Evolutionary conservation across 176 grass and related monocot genomes (phyloP).

Genomic region (Pontederia paniculata): DNA sequence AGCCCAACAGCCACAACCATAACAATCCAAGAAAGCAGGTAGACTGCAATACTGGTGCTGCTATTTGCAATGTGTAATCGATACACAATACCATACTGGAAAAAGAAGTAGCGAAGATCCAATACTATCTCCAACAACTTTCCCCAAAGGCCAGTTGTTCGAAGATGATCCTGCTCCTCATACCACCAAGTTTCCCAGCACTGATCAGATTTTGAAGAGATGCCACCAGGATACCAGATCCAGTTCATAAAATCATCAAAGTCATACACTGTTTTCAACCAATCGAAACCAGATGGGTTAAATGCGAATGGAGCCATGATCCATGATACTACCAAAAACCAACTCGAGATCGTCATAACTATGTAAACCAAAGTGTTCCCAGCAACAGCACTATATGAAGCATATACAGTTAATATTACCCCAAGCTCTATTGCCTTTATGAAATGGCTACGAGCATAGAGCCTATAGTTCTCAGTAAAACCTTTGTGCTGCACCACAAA

Average conservation of each 20-base stretch:
- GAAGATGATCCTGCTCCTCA: constrained; percentile 92
- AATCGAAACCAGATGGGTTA: constrained; percentile 97
- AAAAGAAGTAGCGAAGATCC: constrained; percentile 92
- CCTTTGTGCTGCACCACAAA: constrained; percentile 95
- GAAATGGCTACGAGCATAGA: constrained; percentile 91
- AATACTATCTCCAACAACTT: constrained; percentile 87
- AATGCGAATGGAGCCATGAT: constrained; percentile 98
- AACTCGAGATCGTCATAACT: constrained; percentile 82
- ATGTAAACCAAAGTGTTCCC: constrained; percentile 82
- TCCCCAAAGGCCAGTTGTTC: constrained; percentile 86
- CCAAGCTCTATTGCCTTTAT: constrained; percentile 97
- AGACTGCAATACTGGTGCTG: constrained; percentile 70
- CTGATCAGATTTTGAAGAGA: constrained; percentile 80
- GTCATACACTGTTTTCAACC: constrained; percentile 99
- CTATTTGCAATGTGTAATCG: constrained; percentile 65
- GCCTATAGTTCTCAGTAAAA: constrained; percentile 93
- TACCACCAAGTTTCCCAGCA: constrained; percentile 97
- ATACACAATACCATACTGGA: constrained; percentile 93
- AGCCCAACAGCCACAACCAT: constrained; percentile 53
- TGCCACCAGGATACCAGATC: constrained; percentile 72
- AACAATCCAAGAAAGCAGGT: constrained; percentile 89
- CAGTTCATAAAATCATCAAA: constrained; percentile 97
- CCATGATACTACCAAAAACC: constrained; percentile 90
- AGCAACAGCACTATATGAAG: constrained; percentile 67
- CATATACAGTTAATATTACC: constrained; percentile 85